Evolutionary conservation across 208 protist species (phyloP), one percentile per base, ranked within the genome.

Genomic region (Crithidia fasciculata): DNA sequence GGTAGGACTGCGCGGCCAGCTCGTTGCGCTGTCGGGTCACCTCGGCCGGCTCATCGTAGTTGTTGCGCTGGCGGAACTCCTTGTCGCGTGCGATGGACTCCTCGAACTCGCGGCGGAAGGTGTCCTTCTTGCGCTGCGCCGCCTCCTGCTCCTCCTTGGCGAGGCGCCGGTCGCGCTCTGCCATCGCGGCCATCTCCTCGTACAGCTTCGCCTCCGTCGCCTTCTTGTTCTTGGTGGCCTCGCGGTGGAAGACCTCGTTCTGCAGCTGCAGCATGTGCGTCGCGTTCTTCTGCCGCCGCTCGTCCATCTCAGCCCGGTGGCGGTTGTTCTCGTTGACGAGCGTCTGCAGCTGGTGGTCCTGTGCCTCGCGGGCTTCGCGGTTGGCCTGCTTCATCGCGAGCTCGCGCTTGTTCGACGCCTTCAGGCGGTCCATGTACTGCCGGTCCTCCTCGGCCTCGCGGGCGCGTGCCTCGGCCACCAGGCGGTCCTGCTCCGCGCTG

Each of bases 41-140:
- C 36, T 93, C 84, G 28, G 55, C 64, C n/a, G 88, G 86, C 68
- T 96, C 91, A 40, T 96, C 89, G 74, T 92, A 94, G 79, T 96
- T 93, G 79, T 94, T 83, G 41, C 18, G 78, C 10, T 74, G 72
- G 55, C 78, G 81, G 69, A 93, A 94, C 72, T 91, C 89, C 76
- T 86, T 84, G 50, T 96, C 87, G 28, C 90, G 88, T n/a, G 28
- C 72, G n/a, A 93, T 80, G 47, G 63, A 79, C 44, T 87, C 87
- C 19, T 90, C 83, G 60, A 96, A 90, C 37, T 93, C 89, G 18
- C 76, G 56, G 44, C 80, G 82, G 81, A 88, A 96, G 44, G 83
- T 84, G 18, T 87, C 68, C 69, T 86, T 82, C 76, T 90, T 89
- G 9, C 56, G 76, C 62, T 81, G 49, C 57, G 78, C 76, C n/a